A percentile compares a stretch with the other conserved stretches of the same genome.
Evolutionary conservation across 2,329 filamentous ascomycete species (phyloP).

Genomic region (Septoria petroselini): DNA sequence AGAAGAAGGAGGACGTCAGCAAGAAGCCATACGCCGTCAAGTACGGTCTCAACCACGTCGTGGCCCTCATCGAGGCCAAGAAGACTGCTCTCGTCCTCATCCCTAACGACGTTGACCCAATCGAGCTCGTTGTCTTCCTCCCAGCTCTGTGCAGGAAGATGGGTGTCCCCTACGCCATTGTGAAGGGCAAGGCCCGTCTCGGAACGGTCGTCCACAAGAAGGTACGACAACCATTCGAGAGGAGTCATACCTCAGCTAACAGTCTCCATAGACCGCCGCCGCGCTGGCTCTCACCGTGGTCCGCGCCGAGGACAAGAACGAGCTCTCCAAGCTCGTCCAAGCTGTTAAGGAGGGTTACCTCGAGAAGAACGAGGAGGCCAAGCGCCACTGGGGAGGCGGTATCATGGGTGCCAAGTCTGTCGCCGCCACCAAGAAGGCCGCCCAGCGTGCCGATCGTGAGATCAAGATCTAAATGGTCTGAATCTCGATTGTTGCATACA

Average conservation of each 20-base stretch:
- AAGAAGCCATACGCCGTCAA: slow-evolving; percentile 99
- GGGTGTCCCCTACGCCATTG: slow-evolving; percentile 97
- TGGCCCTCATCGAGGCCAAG: slow-evolving; percentile 98
- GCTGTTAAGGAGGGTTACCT: slow-evolving; percentile 97
- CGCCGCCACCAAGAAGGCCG: slow-evolving; percentile 74
- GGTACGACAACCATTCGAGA: slow-evolving; percentile 50
- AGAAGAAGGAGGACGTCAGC: slow-evolving; percentile 99
- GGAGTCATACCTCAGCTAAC: slow-evolving; percentile 24
- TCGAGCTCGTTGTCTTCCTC: slow-evolving; percentile 98
- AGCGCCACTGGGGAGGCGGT: slow-evolving; percentile 97
- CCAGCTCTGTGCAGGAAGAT: slow-evolving; percentile 99
- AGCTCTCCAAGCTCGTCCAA: slow-evolving; percentile 93
- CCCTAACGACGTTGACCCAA: slow-evolving; percentile 98
- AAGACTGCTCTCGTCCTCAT: slow-evolving; percentile 98
- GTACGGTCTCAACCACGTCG: slow-evolving; percentile 99
- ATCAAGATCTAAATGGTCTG: slow-evolving; percentile 80
- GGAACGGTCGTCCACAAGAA: slow-evolving; percentile 99
- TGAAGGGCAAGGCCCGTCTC: slow-evolving; percentile 99
- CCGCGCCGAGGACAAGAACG: slow-evolving; percentile 95
- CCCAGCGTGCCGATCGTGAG: slow-evolving; percentile 88
- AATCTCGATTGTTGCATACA: slow-evolving; percentile 17
- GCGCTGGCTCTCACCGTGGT: slow-evolving; percentile 96
- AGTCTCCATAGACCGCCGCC: slow-evolving; percentile 76
- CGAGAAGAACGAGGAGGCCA: slow-evolving; percentile 88
- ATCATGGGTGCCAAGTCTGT: slow-evolving; percentile 98